A percentile compares a stretch with the other conserved stretches of the same genome.
phyloP scores from a whole-genome alignment of 345 rosid genomes.

The Triadica sebifera region DNA sequence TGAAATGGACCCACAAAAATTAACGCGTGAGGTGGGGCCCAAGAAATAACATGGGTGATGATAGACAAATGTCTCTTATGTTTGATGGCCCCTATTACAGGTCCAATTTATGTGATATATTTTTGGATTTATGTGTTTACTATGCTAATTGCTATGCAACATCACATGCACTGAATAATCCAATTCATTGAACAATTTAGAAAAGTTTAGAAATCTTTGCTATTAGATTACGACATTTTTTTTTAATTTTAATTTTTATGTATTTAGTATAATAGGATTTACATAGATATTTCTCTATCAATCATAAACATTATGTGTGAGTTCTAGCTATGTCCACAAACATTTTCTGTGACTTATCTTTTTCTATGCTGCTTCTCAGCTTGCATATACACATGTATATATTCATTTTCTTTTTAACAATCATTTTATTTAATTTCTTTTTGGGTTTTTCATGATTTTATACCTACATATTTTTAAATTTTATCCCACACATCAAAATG shows the following conservation, averaged over 20 bases:
- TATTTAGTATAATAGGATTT: background rate
- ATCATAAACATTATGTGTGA: background rate
- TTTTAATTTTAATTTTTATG: too few relatives aligned
- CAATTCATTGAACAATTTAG: slow-evolving; percentile 22
- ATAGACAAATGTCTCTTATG: background rate
- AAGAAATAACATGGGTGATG: slow-evolving; percentile 30
- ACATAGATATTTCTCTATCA: slow-evolving; percentile 2
- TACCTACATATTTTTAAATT: too few relatives aligned
- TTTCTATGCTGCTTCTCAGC: too few relatives aligned
- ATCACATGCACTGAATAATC: slow-evolving; percentile 24
- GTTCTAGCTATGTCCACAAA: too few relatives aligned
- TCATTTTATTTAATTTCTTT: too few relatives aligned
- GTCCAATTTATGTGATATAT: background rate
- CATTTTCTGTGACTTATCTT: too few relatives aligned
- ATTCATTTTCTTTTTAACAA: too few relatives aligned
- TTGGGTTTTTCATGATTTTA: too few relatives aligned
- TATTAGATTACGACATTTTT: background rate
- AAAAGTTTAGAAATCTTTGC: background rate
- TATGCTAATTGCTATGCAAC: background rate
- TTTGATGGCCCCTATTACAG: background rate
- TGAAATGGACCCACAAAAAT: background rate
- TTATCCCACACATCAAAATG: too few relatives aligned
- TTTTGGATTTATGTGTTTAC: background rate
- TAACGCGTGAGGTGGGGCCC: slow-evolving; percentile 47
- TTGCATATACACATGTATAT: too few relatives aligned